Percentiles rank a stretch among this genome's conserved stretches.
Evolutionary conservation across 176 grass and related monocot genomes (phyloP).

Genomic region (Lolium perenne): DNA sequence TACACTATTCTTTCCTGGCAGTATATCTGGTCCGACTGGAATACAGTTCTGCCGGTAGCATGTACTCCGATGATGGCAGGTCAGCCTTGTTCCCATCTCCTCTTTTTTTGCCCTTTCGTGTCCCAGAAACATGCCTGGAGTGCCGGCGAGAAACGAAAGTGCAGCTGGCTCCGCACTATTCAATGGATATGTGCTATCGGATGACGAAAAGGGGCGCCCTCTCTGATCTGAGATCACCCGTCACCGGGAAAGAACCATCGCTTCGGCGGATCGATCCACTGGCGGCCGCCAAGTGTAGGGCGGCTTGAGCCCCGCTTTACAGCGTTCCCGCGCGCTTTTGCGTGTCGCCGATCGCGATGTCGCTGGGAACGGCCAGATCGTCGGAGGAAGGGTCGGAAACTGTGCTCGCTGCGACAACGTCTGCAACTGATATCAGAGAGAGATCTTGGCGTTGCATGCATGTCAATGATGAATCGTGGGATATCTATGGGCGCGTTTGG

Average conservation of each 20-base stretch:
- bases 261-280: slow-evolving; percentile 7
- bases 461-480: background rate
- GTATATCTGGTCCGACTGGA: too few species aligned
- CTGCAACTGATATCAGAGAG: background rate
- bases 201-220: slow-evolving; percentile 2
- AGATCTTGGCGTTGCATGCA: background rate
- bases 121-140: too few species aligned
- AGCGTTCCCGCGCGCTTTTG: background rate
- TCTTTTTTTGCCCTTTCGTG: too few species aligned
- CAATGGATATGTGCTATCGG: background rate
- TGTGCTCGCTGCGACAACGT: background rate
- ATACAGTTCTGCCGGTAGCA: too few species aligned
- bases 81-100: too few species aligned
- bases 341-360: background rate
- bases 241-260: slow-evolving; percentile 28
- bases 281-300: background rate
- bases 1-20: too few species aligned
- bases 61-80: too few species aligned
- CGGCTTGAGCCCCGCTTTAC: background rate
- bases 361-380: slow-evolving; percentile 22
- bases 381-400: background rate
- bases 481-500: too few species aligned
- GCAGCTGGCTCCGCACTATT: too few species aligned
- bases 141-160: too few species aligned
- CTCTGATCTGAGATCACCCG: slow-evolving; percentile 40